Evolutionary conservation across 352 stramenopile genomes (phyloP), one percentile per base, ranked within the genome.

Genomic region (Phytopythium oedochilum): DNA sequence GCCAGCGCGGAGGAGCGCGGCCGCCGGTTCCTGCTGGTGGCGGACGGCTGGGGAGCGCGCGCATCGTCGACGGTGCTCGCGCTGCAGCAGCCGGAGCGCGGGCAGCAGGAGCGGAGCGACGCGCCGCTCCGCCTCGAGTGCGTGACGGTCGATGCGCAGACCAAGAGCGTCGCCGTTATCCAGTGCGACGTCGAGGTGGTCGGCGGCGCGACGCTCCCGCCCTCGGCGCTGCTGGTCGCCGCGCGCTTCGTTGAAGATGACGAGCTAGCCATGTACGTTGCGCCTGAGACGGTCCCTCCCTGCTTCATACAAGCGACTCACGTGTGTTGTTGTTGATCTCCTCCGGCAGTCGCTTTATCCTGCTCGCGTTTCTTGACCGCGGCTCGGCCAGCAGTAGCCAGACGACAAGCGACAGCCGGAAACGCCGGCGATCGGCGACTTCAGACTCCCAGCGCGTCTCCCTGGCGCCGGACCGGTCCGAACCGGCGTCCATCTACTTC

Each of bases 211-310:
- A 36, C 42, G 20, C 31, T 83, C 39, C 66, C 70, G 17, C n/a
- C 26, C 4, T 47, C 66, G 14, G 68, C 72, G 29, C 51, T 31
- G 10, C 66, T 86, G 20, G 61, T 80, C 11, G 72, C 63, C 22
- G 68, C 63, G 6, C 67, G 68, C 45, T 64, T 75, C 53, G 68
- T 82, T 42, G 61, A 73, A 55, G 61, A 79, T 45, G 39, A 52
- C 1, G 40, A 64, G 6, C 51, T 82, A n/a, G 72, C 68, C 45
- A 66, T 55, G 75, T 86, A 59, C 52, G 65, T 73, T 3, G 31
- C 6, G 3, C 2, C 32, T 36, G 32, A 11, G 7, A n/a, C n/a
- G n/a, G n/a, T n/a, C n/a, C n/a, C n/a, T n/a, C n/a, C n/a, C n/a
- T n/a, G n/a, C n/a, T n/a, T n/a, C n/a, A n/a, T n/a, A 0, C 22